Evolutionary conservation across 257 asterid genomes (phyloP).

Genomic region (Plantago elongata): DNA sequence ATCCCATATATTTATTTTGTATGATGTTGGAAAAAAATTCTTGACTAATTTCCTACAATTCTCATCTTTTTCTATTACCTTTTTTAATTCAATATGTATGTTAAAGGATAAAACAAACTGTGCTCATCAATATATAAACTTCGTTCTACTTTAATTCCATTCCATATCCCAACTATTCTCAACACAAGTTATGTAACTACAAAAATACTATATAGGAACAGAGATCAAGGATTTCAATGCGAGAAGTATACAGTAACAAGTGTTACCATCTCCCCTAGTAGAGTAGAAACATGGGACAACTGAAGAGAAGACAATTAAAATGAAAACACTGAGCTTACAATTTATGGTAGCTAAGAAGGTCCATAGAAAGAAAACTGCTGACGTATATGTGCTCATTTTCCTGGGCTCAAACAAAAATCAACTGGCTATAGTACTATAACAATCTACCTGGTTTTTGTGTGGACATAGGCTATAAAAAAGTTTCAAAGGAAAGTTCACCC

Average conservation of each 20-base stretch:
- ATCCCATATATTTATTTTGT: neutral
- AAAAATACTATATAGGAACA: neutral
- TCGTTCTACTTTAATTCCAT: neutral
- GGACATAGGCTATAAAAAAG: conserved; percentile 42
- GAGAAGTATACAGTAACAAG: neutral
- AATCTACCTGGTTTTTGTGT: conserved; percentile 15
- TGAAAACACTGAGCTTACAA: too few relatives aligned
- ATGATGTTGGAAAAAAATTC: neutral
- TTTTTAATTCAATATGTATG: too few relatives aligned
- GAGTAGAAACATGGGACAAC: neutral
- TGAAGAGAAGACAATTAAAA: neutral
- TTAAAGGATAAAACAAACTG: neutral
- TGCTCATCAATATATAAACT: neutral
- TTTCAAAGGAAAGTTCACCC: conserved; percentile 45
- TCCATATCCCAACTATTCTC: neutral
- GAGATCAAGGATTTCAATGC: too few relatives aligned
- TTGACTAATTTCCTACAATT: too few relatives aligned
- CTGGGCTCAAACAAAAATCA: neutral
- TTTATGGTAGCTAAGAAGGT: too few relatives aligned
- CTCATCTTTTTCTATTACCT: too few relatives aligned
- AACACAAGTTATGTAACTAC: neutral
- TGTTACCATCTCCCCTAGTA: conserved; percentile 7
- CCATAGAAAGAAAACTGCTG: too few relatives aligned
- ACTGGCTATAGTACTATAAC: conserved; percentile 4
- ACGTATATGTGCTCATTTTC: neutral